A percentile compares a stretch with the other conserved stretches of the same genome.
Conservation (phyloP, 148 eudicot genomes). For the Oxyria digyna region DNA sequence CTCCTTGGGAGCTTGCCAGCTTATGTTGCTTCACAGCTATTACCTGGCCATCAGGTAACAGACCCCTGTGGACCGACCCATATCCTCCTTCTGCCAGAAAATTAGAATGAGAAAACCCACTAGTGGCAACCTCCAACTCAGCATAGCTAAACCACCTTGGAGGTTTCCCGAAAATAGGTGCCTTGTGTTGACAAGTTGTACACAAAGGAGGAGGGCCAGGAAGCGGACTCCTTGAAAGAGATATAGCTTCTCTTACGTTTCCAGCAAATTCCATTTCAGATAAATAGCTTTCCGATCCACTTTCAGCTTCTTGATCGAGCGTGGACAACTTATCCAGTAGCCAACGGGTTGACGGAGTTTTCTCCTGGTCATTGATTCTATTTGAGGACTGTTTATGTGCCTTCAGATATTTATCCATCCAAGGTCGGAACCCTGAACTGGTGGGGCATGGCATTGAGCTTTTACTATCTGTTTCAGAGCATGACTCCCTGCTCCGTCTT, state of each 20-base stretch:
- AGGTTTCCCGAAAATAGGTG: conserved; percentile 80
- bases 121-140: conserved; percentile 80
- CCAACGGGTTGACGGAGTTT: conserved; percentile 27
- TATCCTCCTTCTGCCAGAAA: conserved; percentile 82
- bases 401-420: conserved; percentile 49
- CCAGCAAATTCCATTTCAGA: conserved; percentile 46
- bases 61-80: conserved; percentile 55
- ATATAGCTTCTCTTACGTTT: conserved; percentile 69
- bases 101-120: conserved; percentile 74
- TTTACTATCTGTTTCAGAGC: conserved; percentile 65
- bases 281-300: conserved; percentile 19
- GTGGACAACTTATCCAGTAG: conserved; percentile 34
- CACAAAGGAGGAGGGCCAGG: conserved; percentile 76
- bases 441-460: conserved; percentile 50
- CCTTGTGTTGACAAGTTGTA: conserved; percentile 79
- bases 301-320: conserved; percentile 22
- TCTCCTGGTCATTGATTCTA: conserved; percentile 12
- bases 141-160: conserved; percentile 82
- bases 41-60: conserved; percentile 43
- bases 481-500: conserved; percentile 28
- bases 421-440: conserved; percentile 62
- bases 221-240: conserved; percentile 51
- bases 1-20: conserved; percentile 53
- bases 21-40: conserved; percentile 62
- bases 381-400: conserved; percentile 29